These are phyloP conservation scores for Eudorina sp. DNA, from an alignment of 139 green algal species.

Conservation along the genomic window DNA sequence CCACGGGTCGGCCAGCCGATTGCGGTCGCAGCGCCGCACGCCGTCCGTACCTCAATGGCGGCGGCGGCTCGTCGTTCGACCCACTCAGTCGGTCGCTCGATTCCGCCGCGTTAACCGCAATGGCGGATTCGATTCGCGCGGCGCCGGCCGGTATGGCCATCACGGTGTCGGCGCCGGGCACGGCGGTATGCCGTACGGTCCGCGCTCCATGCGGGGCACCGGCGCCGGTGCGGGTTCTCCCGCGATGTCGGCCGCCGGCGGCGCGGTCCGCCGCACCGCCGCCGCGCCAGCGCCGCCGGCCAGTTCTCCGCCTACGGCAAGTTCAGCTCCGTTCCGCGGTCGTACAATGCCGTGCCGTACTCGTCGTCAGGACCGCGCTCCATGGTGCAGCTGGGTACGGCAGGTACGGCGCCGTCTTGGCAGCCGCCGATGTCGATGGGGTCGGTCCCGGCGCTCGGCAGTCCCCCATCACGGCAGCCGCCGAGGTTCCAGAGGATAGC, in stretches of 20 bases:
- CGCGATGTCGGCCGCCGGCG: not conserved
- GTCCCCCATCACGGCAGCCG: not conserved
- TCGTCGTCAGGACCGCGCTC: not conserved
- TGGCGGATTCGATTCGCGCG: not conserved
- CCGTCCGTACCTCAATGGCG: no score
- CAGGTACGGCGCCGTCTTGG: not conserved
- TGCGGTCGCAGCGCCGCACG: no score
- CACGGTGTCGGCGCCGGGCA: not conserved
- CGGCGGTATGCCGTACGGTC: not conserved
- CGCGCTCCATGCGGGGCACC: not conserved
- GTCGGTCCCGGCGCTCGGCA: not conserved
- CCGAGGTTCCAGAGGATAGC: constrained; percentile 9
- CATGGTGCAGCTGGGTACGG: not conserved
- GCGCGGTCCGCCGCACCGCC: not conserved
- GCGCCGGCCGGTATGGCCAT: not conserved
- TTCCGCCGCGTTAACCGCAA: not conserved
- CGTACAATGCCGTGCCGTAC: not conserved
- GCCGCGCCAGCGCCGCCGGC: not conserved
- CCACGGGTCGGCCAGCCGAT: no score
- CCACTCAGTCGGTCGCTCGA: not conserved
- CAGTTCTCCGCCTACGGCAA: not conserved
- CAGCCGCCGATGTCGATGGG: not conserved
- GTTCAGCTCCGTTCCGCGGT: not conserved
- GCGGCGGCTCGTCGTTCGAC: not conserved
- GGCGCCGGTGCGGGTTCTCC: not conserved